phyloP scores from a whole-genome alignment of 257 asterid species.

The Capsicum pubescens region DNA sequence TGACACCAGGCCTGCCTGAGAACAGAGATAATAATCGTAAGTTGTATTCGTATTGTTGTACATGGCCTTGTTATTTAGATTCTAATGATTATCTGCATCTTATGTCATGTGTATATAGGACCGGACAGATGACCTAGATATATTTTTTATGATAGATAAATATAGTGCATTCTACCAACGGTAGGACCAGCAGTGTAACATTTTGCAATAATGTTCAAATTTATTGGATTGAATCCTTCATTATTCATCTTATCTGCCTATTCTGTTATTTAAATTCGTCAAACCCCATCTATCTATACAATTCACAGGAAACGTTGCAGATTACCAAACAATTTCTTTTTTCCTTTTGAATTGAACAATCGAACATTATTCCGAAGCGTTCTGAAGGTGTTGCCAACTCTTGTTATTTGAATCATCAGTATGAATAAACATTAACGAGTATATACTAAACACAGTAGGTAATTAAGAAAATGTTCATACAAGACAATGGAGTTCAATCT shows the following conservation, averaged over 20 bases:
- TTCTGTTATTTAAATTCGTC: neutral
- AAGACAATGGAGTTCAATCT: neutral
- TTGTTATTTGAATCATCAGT: too few species aligned
- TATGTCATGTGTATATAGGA: neutral
- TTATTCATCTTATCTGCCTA: neutral
- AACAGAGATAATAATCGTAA: neutral
- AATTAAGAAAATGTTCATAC: too few species aligned
- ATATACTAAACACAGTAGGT: too few species aligned
- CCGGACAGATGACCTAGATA: neutral
- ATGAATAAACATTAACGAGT: neutral
- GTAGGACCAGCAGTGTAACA: neutral
- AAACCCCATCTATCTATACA: neutral
- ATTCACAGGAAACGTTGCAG: neutral
- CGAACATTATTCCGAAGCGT: neutral
- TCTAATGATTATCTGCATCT: conserved; percentile 12
- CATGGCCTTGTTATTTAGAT: neutral
- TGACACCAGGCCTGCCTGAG: neutral
- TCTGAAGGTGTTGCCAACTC: neutral
- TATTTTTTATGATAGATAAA: neutral
- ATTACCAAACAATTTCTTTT: neutral
- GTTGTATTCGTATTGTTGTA: conserved; percentile 10
- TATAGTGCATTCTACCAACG: neutral
- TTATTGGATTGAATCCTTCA: neutral
- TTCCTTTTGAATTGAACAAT: neutral
- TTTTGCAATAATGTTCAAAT: neutral